These are phyloP conservation scores for Mitragyna speciosa DNA, from an alignment of 257 asterid species.

Conservation along the genomic window DNA sequence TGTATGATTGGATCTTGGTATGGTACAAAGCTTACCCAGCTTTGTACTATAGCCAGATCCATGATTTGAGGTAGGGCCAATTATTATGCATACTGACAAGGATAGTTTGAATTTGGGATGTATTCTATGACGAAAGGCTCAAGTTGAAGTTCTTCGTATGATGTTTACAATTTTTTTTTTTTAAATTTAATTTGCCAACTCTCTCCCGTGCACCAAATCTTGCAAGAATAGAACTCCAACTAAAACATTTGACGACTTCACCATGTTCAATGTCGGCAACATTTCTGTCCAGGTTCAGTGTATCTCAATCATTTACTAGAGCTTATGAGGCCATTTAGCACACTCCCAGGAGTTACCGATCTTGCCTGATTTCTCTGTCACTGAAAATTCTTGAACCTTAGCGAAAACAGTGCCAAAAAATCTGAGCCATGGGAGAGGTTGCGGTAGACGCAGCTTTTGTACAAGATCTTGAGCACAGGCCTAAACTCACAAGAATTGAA, in stretches of 20 bases:
- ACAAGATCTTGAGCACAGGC: constrained; percentile 62
- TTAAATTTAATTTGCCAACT: neutral
- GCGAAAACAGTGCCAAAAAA: neutral
- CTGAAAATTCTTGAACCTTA: neutral
- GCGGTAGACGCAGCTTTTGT: constrained; percentile 53
- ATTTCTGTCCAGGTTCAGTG: neutral
- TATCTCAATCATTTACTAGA: neutral
- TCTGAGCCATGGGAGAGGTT: constrained; percentile 56
- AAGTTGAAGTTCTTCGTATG: neutral
- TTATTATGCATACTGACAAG: too few species aligned
- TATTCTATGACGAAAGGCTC: neutral
- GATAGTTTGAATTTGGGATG: neutral
- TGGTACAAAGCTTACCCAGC: too few species aligned
- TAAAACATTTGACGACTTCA: neutral
- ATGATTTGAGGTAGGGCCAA: too few species aligned
- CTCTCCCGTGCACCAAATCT: neutral
- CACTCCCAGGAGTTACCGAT: neutral
- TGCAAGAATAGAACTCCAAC: neutral
- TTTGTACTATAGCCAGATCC: too few species aligned
- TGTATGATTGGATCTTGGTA: too few species aligned
- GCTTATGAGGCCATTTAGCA: neutral
- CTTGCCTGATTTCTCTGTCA: neutral
- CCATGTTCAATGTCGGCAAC: neutral
- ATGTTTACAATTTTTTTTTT: too few species aligned
- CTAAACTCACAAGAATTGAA: constrained; percentile 38